phyloP scores from a whole-genome alignment of 129 eudicot species.

The Silybum marianum region DNA sequence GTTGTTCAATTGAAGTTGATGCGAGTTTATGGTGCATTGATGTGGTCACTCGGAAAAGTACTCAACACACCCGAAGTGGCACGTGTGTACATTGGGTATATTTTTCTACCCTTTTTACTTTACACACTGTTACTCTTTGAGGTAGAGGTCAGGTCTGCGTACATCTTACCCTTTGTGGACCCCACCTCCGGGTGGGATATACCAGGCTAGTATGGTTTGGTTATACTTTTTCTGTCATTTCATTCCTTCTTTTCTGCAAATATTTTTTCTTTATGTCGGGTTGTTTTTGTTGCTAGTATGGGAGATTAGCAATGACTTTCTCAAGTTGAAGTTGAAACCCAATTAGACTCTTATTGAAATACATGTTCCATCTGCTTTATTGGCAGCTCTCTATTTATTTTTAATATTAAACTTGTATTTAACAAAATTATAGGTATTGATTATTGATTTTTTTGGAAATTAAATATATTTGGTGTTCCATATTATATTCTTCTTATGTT shows the following conservation, averaged over 20 bases:
- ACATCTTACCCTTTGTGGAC: background rate
- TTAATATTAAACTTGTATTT: background rate
- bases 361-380: background rate
- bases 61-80: conserved; percentile 90
- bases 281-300: background rate
- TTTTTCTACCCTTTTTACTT: conserved; percentile 5
- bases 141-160: too few relatives aligned
- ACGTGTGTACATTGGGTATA: conserved; percentile 93
- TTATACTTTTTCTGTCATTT: background rate
- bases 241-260: background rate
- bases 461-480: too few relatives aligned
- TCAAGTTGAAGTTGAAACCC: background rate
- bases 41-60: conserved; percentile 99
- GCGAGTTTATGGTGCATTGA: conserved; percentile 97
- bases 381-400: background rate
- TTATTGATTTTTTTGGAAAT: too few relatives aligned
- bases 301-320: background rate
- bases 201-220: background rate
- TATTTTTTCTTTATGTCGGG: background rate
- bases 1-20: conserved; percentile 53
- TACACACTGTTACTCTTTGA: background rate
- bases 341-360: background rate
- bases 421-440: background rate
- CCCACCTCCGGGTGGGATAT: background rate
- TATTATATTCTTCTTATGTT: background rate